Evolutionary conservation across 176 grass and related monocot genomes (phyloP).

Genomic region (Phoenix dactylifera): DNA sequence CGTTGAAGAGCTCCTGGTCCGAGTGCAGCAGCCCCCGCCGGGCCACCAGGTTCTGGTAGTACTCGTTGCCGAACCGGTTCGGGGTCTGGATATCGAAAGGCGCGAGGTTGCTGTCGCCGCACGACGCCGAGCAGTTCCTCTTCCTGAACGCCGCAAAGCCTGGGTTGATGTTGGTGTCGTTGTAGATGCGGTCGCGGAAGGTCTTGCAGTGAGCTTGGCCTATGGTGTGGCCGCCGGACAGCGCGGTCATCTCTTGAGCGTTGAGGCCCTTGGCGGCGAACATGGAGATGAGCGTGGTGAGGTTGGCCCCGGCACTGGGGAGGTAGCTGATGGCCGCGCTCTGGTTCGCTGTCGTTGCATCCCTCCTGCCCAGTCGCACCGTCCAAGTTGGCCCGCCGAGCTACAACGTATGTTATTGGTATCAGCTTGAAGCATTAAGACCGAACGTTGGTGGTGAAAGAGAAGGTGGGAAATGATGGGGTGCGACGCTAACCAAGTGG

Average conservation of each 20-base stretch:
- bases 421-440: neutral
- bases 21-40: conserved; percentile 43
- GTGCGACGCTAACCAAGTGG: conserved; percentile 17
- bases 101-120: conserved; percentile 32
- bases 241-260: conserved; percentile 54
- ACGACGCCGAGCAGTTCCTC: conserved; percentile 26
- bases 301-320: conserved; percentile 24
- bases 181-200: conserved; percentile 52
- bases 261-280: conserved; percentile 46
- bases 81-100: conserved; percentile 42
- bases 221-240: conserved; percentile 69
- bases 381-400: conserved; percentile 36
- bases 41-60: conserved; percentile 35
- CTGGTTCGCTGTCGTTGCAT: conserved; percentile 47
- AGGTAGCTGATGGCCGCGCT: conserved; percentile 45
- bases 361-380: conserved; percentile 28
- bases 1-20: conserved; percentile 72
- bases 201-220: conserved; percentile 38
- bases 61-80: conserved; percentile 34
- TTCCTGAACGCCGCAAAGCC: conserved; percentile 34
- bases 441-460: too few relatives aligned
- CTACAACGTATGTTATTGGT: conserved; percentile 1
- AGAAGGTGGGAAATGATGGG: neutral
- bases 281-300: conserved; percentile 24
- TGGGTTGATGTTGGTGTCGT: conserved; percentile 43